A percentile compares a stretch with the other conserved stretches of the same genome.
phyloP scores from a whole-genome alignment of 257 asterid genomes.

The Nicotiana benthamiana region DNA sequence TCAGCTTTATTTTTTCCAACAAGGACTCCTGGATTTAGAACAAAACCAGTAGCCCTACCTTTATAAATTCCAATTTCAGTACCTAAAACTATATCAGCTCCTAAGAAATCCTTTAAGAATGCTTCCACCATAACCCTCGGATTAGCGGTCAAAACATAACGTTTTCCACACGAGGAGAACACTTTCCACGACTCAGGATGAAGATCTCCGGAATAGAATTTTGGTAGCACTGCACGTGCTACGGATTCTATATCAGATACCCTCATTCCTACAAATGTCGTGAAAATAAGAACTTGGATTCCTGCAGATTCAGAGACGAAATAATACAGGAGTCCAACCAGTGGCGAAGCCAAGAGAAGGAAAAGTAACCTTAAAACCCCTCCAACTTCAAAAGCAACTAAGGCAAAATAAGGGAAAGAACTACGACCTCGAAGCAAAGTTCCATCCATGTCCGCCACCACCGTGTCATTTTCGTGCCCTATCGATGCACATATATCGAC shows the following conservation, averaged over 20 bases:
- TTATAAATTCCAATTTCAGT: constrained; percentile 39
- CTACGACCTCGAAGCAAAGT: constrained; percentile 47
- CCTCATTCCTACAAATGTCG: constrained; percentile 32
- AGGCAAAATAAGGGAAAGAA: constrained; percentile 53
- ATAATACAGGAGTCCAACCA: constrained; percentile 46
- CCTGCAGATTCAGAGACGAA: constrained; percentile 51
- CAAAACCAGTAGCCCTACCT: constrained; percentile 57
- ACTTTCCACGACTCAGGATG: constrained; percentile 58
- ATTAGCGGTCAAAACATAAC: constrained; percentile 54
- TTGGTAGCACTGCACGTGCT: constrained; percentile 50
- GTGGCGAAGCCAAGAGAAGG: constrained; percentile 36
- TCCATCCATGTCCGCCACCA: constrained; percentile 65
- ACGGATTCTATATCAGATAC: constrained; percentile 40
- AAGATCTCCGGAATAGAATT: constrained; percentile 40
- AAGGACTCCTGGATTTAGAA: constrained; percentile 37
- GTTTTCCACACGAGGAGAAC: constrained; percentile 46
- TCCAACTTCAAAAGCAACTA: constrained; percentile 45
- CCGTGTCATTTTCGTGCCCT: constrained; percentile 43
- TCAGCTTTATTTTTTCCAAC: constrained; percentile 46
- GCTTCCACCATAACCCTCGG: constrained; percentile 63
- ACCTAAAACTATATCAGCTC: constrained; percentile 53
- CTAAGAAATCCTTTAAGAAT: constrained; percentile 50
- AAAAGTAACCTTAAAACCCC: constrained; percentile 41
- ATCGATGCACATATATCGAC: constrained; percentile 39
- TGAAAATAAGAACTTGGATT: constrained; percentile 39